These are phyloP conservation scores for Herpetomonas tarakana DNA, from an alignment of 208 protist species.

Conservation along the genomic window DNA sequence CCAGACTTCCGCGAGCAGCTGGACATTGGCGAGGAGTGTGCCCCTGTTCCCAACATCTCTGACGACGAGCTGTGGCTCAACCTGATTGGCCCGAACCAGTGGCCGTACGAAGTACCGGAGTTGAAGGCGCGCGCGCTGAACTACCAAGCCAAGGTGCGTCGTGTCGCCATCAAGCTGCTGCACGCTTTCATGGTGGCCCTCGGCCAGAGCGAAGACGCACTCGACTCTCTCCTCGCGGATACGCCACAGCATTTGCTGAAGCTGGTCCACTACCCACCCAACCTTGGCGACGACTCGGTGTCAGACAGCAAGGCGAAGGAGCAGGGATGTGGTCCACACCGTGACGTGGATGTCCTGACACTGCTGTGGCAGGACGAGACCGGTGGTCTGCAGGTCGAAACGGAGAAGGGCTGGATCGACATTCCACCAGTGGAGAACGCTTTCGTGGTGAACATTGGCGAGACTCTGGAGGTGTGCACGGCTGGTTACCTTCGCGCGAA, in stretches of 20 bases:
- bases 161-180: constrained; percentile 2
- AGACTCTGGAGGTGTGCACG: constrained; percentile 10
- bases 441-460: constrained; percentile 15
- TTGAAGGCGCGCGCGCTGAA: constrained; percentile 5
- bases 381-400: constrained; percentile 15
- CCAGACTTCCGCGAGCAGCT: constrained; percentile 17
- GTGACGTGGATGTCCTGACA: constrained; percentile 8
- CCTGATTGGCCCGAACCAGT: constrained; percentile 13
- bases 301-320: background rate
- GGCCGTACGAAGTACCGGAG: constrained; percentile 6
- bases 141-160: constrained; percentile 2
- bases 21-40: constrained; percentile 8
- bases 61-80: constrained; percentile 6
- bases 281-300: background rate
- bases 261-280: constrained; percentile 16
- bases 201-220: constrained; percentile 3
- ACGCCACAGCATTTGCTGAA: constrained; percentile 6
- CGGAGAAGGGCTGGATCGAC: constrained; percentile 16
- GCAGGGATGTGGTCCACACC: constrained; percentile 10
- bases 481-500: constrained; percentile 12
- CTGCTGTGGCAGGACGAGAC: constrained; percentile 11
- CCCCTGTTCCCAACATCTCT: background rate
- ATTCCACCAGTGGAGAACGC: constrained; percentile 4
- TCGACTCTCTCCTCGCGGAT: background rate
- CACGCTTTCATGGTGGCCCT: constrained; percentile 10